phyloP scores from a whole-genome alignment of 805 yeast species.

The Maudiozyma turicensis region DNA sequence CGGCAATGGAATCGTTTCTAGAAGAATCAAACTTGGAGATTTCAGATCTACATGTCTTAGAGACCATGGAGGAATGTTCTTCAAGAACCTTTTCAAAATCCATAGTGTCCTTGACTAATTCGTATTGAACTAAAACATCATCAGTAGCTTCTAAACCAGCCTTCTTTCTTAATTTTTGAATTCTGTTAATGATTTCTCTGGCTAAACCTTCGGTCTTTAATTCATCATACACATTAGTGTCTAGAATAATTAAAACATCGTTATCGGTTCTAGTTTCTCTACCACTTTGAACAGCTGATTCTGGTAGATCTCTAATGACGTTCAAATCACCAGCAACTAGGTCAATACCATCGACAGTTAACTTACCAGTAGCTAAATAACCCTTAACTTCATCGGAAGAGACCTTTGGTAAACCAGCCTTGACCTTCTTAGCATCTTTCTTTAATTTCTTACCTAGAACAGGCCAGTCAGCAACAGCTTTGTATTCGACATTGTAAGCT shows the following conservation, averaged over 20 bases:
- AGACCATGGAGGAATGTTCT: constrained; percentile 56
- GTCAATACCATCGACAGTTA: constrained; percentile 82
- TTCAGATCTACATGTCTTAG: constrained; percentile 64
- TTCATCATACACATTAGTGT: constrained; percentile 78
- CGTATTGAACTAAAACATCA: constrained; percentile 81
- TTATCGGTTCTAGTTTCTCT: constrained; percentile 81
- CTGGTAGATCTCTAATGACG: constrained; percentile 84
- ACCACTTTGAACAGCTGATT: constrained; percentile 50
- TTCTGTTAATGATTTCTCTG: constrained; percentile 92
- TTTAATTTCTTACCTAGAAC: constrained; percentile 94
- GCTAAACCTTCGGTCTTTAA: constrained; percentile 90
- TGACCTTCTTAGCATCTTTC: constrained; percentile 87
- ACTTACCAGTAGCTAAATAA: constrained; percentile 61
- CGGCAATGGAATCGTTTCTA: constrained; percentile 52
- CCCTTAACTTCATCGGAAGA: constrained; percentile 74
- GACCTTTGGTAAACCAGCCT: constrained; percentile 80
- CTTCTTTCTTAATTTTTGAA: constrained; percentile 95
- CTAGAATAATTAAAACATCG: constrained; percentile 84
- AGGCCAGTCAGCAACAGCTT: constrained; percentile 98
- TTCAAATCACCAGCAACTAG: constrained; percentile 81
- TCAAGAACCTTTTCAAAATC: constrained; percentile 52
- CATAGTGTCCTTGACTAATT: constrained; percentile 52
- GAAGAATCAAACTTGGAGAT: constrained; percentile 36
- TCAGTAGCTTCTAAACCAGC: constrained; percentile 91
- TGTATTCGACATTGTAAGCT: constrained; percentile 84